Evolutionary conservation across 139 green algal species (phyloP), one percentile per base, ranked within the genome.

Genomic region (Micromonas commoda): DNA sequence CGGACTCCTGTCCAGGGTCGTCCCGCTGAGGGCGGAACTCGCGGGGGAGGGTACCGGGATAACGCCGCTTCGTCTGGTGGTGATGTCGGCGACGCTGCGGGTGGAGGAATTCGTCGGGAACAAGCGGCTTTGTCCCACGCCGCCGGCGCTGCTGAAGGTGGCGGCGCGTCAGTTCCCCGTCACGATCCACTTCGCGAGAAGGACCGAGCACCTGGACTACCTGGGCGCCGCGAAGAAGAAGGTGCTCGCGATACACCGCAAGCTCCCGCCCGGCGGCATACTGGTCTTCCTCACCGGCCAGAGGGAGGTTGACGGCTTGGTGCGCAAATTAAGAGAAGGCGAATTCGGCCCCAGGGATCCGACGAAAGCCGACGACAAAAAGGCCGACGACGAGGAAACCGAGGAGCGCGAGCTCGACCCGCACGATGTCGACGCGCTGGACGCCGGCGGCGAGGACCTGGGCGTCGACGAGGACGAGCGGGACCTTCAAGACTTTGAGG

Each of bases 251-350:
- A 97, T 98, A 70, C 93, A 98, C 85, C 51, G 82, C 16, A 84
- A 92, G 71, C 87, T 97, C 37, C 94, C 94, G 4, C 85, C 87
- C 0, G 95, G 95, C 2, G 93, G 90, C 13, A 84, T 99, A 24
- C 87, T 99, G 29, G 89, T 98, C 23, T 99, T 99, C 77, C 61
- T 99, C 0, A 98, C 94, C 0, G 93, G 93, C 2, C 92, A 96
- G 82, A 67, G 86, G 0, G 93, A 98, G 85, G 91, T 98, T 37
- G 88, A 97, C 80, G 39, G 39, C n/a, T 39, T 87, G 72, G 1
- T 77, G 33, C 34, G 54, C 68, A 2, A 64, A 64, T 1, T 71
- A 81, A 52, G 37, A 63, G 45, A 63, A 76, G 35, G 4, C 29
- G 66, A 5, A 5, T 5, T 13, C 66, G 37, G 26, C 20, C 24